These are phyloP conservation scores for Clavispora phyllophila DNA, from an alignment of 805 yeast species.

Conservation along the genomic window DNA sequence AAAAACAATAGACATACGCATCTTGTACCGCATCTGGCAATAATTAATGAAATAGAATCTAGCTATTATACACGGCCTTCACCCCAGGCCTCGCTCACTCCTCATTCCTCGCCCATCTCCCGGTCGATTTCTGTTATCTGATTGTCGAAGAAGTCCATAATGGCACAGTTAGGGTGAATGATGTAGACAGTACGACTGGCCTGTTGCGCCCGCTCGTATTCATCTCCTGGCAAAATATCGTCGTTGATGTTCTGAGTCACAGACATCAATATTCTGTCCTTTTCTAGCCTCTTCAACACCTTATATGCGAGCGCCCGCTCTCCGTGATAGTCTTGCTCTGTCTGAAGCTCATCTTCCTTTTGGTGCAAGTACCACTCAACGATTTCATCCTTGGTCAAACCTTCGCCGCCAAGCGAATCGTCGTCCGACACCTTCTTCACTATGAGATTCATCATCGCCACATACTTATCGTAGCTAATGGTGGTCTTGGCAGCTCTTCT, in stretches of 20 bases:
- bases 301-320: conserved; percentile 72
- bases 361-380: conserved; percentile 78
- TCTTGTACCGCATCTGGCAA: not conserved
- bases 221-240: conserved; percentile 15
- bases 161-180: conserved; percentile 78
- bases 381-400: conserved; percentile 62
- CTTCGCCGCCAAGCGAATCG: conserved; percentile 45
- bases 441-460: conserved; percentile 73
- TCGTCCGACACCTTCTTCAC: conserved; percentile 60
- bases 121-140: conserved; percentile 9
- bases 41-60: not conserved
- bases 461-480: conserved; percentile 82
- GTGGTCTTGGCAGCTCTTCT: conserved; percentile 28
- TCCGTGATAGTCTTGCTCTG: conserved; percentile 64
- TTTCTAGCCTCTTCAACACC: conserved; percentile 77
- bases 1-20: not conserved
- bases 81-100: not conserved
- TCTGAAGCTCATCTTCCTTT: conserved; percentile 62
- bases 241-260: conserved; percentile 33
- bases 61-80: not conserved
- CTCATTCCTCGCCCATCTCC: conserved; percentile 2
- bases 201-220: conserved; percentile 6
- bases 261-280: conserved; percentile 75
- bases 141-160: conserved; percentile 56
- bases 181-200: conserved; percentile 31